Evolutionary conservation across 2,329 filamentous ascomycete species (phyloP).

Genomic region (Fusarium buxicola): DNA sequence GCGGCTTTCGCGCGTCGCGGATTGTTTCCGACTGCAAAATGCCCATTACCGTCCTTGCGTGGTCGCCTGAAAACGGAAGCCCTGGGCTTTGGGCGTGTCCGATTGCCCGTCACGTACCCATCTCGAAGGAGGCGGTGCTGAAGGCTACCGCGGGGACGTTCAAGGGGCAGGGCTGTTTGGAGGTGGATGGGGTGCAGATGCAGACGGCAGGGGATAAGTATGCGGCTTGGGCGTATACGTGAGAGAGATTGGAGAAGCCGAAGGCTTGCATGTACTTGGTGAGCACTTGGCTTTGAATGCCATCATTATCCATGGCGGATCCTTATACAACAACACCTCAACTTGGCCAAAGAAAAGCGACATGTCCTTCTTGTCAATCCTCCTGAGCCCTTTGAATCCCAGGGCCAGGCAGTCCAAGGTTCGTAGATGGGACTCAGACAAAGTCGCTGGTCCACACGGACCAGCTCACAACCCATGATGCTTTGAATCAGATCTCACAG

Average conservation of each 20-base stretch:
- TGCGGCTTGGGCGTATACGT: conserved; percentile 57
- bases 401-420: conserved; percentile 36
- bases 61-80: conserved; percentile 35
- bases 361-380: too few species aligned
- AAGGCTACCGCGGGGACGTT: conserved; percentile 45
- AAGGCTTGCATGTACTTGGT: not conserved
- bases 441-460: conserved; percentile 69
- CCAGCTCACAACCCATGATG: conserved; percentile 73
- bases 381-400: not conserved
- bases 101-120: conserved; percentile 15
- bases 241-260: too few species aligned
- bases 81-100: conserved; percentile 47
- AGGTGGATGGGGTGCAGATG: conserved; percentile 50
- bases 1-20: conserved; percentile 58
- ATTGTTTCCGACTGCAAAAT: conserved; percentile 41
- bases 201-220: conserved; percentile 38
- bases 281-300: too few species aligned
- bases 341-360: too few species aligned
- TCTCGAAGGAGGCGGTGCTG: conserved; percentile 37
- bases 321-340: too few species aligned
- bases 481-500: conserved; percentile 69
- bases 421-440: conserved; percentile 60
- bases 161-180: conserved; percentile 46
- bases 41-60: conserved; percentile 41
- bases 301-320: too few species aligned